Evolutionary conservation across 1,284 basidiomycete species (phyloP).

Genomic region (Lentinus polychrous): DNA sequence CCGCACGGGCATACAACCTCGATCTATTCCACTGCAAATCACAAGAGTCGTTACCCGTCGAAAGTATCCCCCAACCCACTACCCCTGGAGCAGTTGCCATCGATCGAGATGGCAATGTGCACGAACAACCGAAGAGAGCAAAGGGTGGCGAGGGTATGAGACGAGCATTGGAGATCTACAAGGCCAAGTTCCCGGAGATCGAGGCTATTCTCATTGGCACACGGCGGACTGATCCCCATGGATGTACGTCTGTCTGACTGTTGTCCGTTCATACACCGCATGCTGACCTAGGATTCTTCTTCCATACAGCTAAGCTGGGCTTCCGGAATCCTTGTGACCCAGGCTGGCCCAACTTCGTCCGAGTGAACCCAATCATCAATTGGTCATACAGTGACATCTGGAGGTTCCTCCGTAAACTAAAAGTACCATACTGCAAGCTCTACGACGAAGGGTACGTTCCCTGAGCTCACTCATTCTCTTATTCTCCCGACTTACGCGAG

Average conservation of each 20-base stretch:
- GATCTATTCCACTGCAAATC: conserved; percentile 63
- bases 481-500: not conserved
- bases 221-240: conserved; percentile 85
- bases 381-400: conserved; percentile 92
- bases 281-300: conserved; percentile 1
- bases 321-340: conserved; percentile 77
- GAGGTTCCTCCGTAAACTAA: conserved; percentile 73
- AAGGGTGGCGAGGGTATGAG: conserved; percentile 80
- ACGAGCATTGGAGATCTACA: conserved; percentile 72
- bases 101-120: conserved; percentile 16
- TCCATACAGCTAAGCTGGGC: conserved; percentile 50
- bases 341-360: conserved; percentile 85
- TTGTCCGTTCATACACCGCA: conserved; percentile 2
- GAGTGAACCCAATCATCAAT: conserved; percentile 94
- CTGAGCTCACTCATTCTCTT: not conserved
- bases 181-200: conserved; percentile 55
- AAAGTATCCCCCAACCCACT: conserved; percentile 35
- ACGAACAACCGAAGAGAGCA: conserved; percentile 18
- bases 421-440: conserved; percentile 80
- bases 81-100: conserved; percentile 7
- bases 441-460: conserved; percentile 83
- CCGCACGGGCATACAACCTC: conserved; percentile 66
- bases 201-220: conserved; percentile 88
- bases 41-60: conserved; percentile 31
- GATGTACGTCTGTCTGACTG: conserved; percentile 49